Base-by-base conservation (phyloP, 2,329 filamentous ascomycete species). In the Huntiella bhutanensis region DNA sequence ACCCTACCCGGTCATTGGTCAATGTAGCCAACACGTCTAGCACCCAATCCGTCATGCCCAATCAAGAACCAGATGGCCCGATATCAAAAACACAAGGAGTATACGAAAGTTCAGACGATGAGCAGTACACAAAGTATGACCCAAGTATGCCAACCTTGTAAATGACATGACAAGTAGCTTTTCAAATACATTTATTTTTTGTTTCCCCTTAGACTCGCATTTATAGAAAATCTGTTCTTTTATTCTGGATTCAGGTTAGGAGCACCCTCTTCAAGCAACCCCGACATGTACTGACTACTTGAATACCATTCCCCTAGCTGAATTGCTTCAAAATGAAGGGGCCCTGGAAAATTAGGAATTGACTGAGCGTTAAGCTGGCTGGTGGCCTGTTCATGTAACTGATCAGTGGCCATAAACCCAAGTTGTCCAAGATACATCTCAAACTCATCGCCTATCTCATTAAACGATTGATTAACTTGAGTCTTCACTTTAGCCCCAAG, bases 81-180 rank as follows among this genome's bases (percentile, higher is more conserved):
- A 10, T 11, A 13, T 8, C 16, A n/a, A 37, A 43, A 5, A 3
- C n/a, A 17, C 15, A 10, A 10, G 36, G 10, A 16, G 32, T 11
- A 15, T 11, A 17, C 11, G 41, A 44, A 7, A 47, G 41, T 53
- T 77, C 69, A 1, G 80, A 82, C 44, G 78, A 81, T 51, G 80
- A 83, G 54, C 77, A 71, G 2, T 82, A 84, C 56, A 73, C 81
- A 52, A 65, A 78, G 43, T 82, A 82, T 57, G 66, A 79, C 53
- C 75, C 75, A 1, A 62, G 67, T 33, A 62, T 63, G 45, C 75
- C 75, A 17, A 79, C 75, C 1, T 19, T 28, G 12, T 64, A 77
- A 46, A 28, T 28, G 22, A 28, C 22, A 28, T 13, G 12, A 19
- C 13, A 35, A 35, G 5, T 16, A n/a, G 15, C 7, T 36, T 36